Evolutionary conservation across 306 rosid species (phyloP).

Genomic region (Begonia loranthoides): DNA sequence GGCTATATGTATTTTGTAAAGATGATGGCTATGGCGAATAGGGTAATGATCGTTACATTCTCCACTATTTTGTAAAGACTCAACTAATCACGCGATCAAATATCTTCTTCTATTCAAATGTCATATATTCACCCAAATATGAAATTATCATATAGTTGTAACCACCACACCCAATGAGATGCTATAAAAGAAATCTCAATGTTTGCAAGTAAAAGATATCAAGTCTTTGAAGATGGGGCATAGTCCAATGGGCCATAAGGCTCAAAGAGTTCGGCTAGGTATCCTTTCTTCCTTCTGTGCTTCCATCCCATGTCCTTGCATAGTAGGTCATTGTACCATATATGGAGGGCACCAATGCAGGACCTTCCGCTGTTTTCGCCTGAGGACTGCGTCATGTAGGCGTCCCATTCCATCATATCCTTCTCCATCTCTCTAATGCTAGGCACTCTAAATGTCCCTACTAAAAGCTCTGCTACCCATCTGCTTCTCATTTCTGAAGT

Average conservation of each 20-base stretch:
- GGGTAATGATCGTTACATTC: no score
- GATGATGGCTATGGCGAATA: no score
- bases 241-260: conserved; percentile 60
- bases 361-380: conserved; percentile 32
- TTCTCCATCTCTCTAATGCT: conserved; percentile 46
- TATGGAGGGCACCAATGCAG: conserved; percentile 30
- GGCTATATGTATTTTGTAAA: no score
- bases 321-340: conserved; percentile 41
- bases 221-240: conserved; percentile 7
- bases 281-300: conserved; percentile 41
- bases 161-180: no score
- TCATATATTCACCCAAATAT: no score
- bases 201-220: no score
- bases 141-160: no score
- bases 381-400: conserved; percentile 18
- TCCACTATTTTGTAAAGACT: no score
- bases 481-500: conserved; percentile 57
- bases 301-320: conserved; percentile 75
- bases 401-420: conserved; percentile 32
- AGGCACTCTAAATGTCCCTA: conserved; percentile 37
- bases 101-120: no score
- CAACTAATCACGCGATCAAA: no score
- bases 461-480: conserved; percentile 54
- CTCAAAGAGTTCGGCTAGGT: conserved; percentile 40
- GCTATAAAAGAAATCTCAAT: no score